These are phyloP conservation scores for Teratosphaeria destructans DNA, from an alignment of 2,329 filamentous ascomycete species.

Conservation along the genomic window DNA sequence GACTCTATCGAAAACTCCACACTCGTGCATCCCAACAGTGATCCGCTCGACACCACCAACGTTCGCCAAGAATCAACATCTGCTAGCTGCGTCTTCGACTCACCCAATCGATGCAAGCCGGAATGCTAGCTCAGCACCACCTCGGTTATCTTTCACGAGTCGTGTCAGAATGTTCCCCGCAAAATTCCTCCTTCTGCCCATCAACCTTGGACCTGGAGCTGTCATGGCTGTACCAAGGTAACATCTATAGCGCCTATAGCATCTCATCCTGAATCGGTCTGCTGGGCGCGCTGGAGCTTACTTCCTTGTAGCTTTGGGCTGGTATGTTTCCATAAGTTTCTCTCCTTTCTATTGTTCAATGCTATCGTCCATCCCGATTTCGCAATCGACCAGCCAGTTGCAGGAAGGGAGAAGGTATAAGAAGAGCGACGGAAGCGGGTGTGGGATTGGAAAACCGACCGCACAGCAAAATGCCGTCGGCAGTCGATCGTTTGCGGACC, in stretches of 20 bases:
- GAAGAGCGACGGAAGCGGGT: background rate
- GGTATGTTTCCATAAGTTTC: background rate
- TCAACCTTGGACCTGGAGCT: background rate
- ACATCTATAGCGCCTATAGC: background rate
- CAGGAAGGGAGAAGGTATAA: background rate
- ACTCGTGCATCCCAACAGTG: background rate
- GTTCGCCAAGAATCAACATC: background rate
- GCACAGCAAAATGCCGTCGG: constrained; percentile 47
- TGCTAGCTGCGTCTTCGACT: background rate
- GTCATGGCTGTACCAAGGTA: background rate
- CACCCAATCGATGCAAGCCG: background rate
- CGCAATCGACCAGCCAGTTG: background rate
- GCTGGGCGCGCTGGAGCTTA: background rate
- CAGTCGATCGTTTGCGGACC: constrained; percentile 50
- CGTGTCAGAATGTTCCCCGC: background rate
- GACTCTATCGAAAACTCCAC: background rate
- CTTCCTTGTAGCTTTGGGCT: background rate
- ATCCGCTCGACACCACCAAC: background rate
- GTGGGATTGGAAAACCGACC: constrained; percentile 1
- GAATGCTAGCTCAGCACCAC: background rate
- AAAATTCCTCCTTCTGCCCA: background rate
- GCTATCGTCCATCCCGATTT: background rate
- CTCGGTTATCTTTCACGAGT: background rate
- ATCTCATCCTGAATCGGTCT: background rate
- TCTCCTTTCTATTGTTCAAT: background rate